These are phyloP conservation scores for Apiospora sp. DNA, from an alignment of 2,329 filamentous ascomycete genomes.

Conservation along the genomic window DNA sequence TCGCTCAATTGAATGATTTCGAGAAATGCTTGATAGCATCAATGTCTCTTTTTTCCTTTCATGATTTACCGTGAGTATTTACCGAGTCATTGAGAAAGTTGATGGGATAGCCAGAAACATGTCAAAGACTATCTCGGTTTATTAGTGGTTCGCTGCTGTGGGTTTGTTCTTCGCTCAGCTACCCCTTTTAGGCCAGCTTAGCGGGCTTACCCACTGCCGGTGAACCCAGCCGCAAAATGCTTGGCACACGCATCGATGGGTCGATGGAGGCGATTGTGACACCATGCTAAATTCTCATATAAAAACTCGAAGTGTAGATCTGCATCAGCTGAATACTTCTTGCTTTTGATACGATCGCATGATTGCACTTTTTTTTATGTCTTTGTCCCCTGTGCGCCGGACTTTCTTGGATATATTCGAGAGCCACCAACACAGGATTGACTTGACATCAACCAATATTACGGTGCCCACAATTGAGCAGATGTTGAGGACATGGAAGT, in stretches of 20 bases:
- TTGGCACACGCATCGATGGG: not conserved
- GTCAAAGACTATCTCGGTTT: too few species aligned
- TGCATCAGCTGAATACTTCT: not conserved
- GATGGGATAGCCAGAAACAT: too few species aligned
- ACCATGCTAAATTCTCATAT: not conserved
- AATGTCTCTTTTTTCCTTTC: too few species aligned
- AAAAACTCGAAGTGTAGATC: not conserved
- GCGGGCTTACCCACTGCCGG: not conserved
- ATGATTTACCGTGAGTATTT: too few species aligned
- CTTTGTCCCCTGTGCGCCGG: too few species aligned
- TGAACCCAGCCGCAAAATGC: not conserved
- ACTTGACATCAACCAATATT: not conserved
- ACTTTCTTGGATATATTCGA: not conserved
- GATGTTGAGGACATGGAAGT: not conserved
- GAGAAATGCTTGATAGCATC: too few species aligned
- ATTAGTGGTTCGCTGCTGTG: not conserved
- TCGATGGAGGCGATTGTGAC: not conserved
- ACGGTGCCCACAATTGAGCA: too few species aligned
- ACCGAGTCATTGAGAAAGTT: too few species aligned
- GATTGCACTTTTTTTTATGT: too few species aligned
- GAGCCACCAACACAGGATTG: not conserved
- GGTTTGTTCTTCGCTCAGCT: not conserved
- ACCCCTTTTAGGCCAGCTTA: not conserved
- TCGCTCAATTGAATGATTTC: too few species aligned
- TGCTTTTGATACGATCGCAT: too few species aligned